Base-by-base conservation (phyloP, 345 rosid species). In the Arabis hirsuta region DNA sequence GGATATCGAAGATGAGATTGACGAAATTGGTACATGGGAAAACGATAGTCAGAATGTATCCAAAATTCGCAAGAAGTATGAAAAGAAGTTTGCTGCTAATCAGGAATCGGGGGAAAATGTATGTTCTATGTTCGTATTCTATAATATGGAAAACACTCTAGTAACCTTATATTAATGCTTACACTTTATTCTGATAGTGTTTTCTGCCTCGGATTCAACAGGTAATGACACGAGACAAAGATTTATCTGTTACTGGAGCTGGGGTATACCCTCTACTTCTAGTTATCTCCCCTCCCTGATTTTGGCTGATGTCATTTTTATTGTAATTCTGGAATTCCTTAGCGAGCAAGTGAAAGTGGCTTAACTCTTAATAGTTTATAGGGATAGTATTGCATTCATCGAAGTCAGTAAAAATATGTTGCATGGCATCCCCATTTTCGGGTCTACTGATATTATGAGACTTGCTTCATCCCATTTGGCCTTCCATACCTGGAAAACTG, bases 1-100 rank as follows among this genome's bases (percentile, higher is more conserved):
- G 64, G 94, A 90, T 80, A 79, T 81, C 51, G 88, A 80, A 55
- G 81, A 66, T 68, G 97, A 90, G 77, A 88, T 85, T 74, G 97
- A 91, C 77, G 96, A 91, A 73, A 84, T 88, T 80, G 96, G 94
- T 55, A 83, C 69, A 47, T 78, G 82, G 71, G 96, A 82, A 73
- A 81, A 64, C 56, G 84, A 79, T 76, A 77, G 83, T 76, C 92
- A 84, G 80, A 86, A 47, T 82, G 82, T 90, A 47, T 90, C 91
- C 62, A 93, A 89, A 80, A 95, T 95, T 70, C 86, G 92, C 74
- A 89, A 89, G 87, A 91, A 95, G 85, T 94, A 94, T 69, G 97
- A 94, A 78, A 87, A 77, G 73, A 94, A 89, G 77, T 90, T 94
- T 76, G 91, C 96, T 78, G 96, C 87, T 50, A 79, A 72, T 84